These are phyloP conservation scores for Euphorbia lathyris DNA, from an alignment of 345 rosid species.

Conservation along the genomic window DNA sequence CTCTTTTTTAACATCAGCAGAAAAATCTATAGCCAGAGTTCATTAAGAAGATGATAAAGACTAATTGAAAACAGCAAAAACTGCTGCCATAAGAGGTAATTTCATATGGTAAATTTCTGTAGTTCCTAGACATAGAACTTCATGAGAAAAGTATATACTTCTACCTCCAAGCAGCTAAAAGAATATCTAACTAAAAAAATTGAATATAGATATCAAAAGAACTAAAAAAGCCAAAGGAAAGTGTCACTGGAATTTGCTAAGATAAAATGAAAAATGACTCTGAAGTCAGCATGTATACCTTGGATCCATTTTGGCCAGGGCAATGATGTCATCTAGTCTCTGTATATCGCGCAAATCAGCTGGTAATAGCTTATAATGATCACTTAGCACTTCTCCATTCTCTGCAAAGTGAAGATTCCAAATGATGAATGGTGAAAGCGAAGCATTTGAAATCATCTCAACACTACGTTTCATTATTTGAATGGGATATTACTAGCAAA, in stretches of 20 bases:
- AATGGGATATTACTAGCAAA: not conserved
- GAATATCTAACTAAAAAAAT: not conserved
- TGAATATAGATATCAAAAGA: not conserved
- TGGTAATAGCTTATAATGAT: slow-evolving; percentile 86
- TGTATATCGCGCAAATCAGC: slow-evolving; percentile 76
- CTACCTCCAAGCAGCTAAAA: not conserved
- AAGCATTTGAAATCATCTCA: not conserved
- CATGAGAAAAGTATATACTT: not conserved
- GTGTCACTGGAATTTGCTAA: not conserved
- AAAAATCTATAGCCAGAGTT: slow-evolving; percentile 16
- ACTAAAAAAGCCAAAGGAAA: not conserved
- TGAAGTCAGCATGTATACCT: slow-evolving; percentile 39
- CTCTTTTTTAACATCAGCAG: slow-evolving; percentile 22
- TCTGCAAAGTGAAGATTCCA: slow-evolving; percentile 41
- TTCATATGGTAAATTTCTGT: not conserved
- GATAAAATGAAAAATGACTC: not conserved
- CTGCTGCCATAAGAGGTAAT: not conserved
- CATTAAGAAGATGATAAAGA: slow-evolving; percentile 6
- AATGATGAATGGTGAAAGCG: not conserved
- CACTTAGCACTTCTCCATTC: slow-evolving; percentile 84
- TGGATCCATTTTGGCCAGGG: slow-evolving; percentile 77
- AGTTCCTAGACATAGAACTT: not conserved
- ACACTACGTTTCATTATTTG: not conserved
- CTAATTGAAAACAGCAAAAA: not conserved
- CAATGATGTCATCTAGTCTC: slow-evolving; percentile 63